Conservation (phyloP, 1,284 basidiomycete genomes). For the Cutaneotrichosporon sp. region DNA sequence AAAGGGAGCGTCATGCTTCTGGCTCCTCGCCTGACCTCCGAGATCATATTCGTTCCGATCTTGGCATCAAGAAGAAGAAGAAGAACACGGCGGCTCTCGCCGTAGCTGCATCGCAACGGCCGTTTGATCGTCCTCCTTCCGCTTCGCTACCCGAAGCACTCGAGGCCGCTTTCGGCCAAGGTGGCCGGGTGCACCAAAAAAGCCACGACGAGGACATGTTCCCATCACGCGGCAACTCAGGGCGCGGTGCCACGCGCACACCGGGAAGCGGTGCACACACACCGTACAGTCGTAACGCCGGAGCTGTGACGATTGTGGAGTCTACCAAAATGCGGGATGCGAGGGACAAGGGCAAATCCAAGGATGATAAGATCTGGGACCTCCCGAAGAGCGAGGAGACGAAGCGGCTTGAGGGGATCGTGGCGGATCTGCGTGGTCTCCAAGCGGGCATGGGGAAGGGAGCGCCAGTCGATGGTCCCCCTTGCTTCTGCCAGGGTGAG, state of each 20-base stretch:
- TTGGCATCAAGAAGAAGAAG: constrained; percentile 4
- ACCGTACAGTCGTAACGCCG: constrained; percentile 2
- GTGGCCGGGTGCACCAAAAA: constrained; percentile 40
- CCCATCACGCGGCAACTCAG: constrained; percentile 5
- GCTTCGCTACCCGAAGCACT: constrained; percentile 19
- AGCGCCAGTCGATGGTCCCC: constrained; percentile 11
- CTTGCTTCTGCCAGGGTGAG: constrained; percentile 51
- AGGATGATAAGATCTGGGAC: constrained; percentile 41
- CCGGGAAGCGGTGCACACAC: constrained; percentile 12
- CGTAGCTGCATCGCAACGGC: not conserved
- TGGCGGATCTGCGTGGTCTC: constrained; percentile 26
- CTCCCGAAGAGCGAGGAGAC: constrained; percentile 36
- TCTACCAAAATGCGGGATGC: constrained; percentile 8
- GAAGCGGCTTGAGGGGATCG: constrained; percentile 37
- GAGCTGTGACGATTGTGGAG: constrained; percentile 30
- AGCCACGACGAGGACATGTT: constrained; percentile 14
- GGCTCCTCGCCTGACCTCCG: not conserved
- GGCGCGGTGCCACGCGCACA: constrained; percentile 2
- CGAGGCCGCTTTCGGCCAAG: constrained; percentile 28
- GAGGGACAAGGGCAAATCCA: constrained; percentile 16
- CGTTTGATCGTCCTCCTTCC: not conserved
- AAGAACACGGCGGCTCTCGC: constrained; percentile 4
- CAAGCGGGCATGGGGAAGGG: constrained; percentile 32
- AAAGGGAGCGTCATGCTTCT: not conserved
- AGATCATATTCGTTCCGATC: not conserved